Evolutionary conservation across 805 yeast species (phyloP), one percentile per base, ranked within the genome.

Genomic region (Pichia deserticola): DNA sequence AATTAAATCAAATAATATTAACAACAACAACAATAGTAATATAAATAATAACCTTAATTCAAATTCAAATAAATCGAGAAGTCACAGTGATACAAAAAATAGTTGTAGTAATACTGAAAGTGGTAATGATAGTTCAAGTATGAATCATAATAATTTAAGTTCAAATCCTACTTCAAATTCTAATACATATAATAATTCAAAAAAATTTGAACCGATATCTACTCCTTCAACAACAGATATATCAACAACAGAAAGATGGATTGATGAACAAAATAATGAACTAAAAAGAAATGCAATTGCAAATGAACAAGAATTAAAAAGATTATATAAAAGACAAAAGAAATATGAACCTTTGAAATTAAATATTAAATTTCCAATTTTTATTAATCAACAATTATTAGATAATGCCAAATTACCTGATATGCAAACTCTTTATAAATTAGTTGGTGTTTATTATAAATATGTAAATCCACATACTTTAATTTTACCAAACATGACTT

Each of bases 401-500:
- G 58, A 52, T 9, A 52, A 52, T 36, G 60, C 63, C 40, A 74
- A 70, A 7, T 56, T 74, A 7, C 78, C 78, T 4, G 51, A 62
- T 36, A 64, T 68, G 64, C 51, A 55, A 40, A 63, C 66, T 0
- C 59, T 70, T 3, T 61, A 60, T 36, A 51, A 58, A 3, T 52
- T 73, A 40, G 57, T 73, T 39, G 74, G 71, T 47, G 51, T 72
- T 7, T 74, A 63, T 52, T 74, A 71, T 55, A 58, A 71, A 39
- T 74, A 72, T 54, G 61, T 68, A n/a, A 69, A 72, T 47, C 65
- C 70, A 7, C 61, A 69, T 7, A 60, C 67, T 42, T 64, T 68
- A 20, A 58, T 68, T 7, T 53, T 74, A 5, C 74, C 76, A 1
- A 60, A 68, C 35, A 68, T 67, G 47, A 54, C 56, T 10, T 45